Evolutionary conservation across 352 stramenopile genomes (phyloP), one percentile per base, ranked within the genome.

Genomic region (Plasmopara viticola): DNA sequence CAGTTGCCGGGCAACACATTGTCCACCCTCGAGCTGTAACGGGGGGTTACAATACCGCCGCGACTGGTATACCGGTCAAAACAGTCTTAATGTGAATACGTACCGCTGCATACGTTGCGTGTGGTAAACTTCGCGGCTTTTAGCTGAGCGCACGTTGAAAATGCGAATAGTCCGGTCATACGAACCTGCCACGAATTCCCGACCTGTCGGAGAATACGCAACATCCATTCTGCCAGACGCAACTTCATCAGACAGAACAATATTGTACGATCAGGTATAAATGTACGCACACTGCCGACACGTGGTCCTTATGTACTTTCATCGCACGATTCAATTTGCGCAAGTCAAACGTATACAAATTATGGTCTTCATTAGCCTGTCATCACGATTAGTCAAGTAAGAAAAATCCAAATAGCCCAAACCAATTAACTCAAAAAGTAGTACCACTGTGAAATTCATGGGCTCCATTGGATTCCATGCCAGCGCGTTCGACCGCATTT

Each of bases 311-410:
- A 80, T 99, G 97, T 35, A 99, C 97, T 62, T 96, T 93, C 56
- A 95, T 67, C 35, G 89, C 89, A 42, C 83, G 68, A 35, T 92
- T 65, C 56, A 99, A 84, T 64, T 98, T 98, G 64, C 97, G 84
- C 90, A 99, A 98, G 78, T 99, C 97, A 70, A 99, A 99, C 29
- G 94, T 98, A 78, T 99, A 99, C 42, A 97, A 63, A 61, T 99
- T 98, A 77, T 97, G 91, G 76, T 99, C 97, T 79, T 99, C 97
- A 74, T 98, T 99, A 43, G 95, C 97, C 75, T 88, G 34, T 35
- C 10, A 35, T 35, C 1, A 35, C 31, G 31, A 25, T 3, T 25
- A 25, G 20, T 25, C 20, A 25, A 25, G 3, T 3, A 3, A 25
- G 42, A 64, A 42, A 43, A 51, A 33, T 34, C 47, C 14, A 35